These are phyloP conservation scores for Pythium dissotocum DNA, from an alignment of 352 stramenopile species.

Conservation along the genomic window DNA sequence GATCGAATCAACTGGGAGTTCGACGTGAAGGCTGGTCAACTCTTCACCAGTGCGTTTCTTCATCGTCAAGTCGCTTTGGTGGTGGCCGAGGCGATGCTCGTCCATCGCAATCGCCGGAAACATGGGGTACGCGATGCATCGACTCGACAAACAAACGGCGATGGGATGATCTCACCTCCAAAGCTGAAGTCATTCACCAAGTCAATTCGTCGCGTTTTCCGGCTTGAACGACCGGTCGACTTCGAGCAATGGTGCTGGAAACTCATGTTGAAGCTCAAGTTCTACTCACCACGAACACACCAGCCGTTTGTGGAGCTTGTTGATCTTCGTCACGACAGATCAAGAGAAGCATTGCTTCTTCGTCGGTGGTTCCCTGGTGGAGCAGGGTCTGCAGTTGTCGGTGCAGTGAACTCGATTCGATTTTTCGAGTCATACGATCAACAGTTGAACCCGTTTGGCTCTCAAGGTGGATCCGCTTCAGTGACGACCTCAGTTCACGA, in stretches of 20 bases:
- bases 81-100: constrained; percentile 70
- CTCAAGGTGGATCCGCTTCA: neutral
- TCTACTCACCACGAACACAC: constrained; percentile 73
- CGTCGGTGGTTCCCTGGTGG: constrained; percentile 70
- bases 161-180: constrained; percentile 20
- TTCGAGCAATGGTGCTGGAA: constrained; percentile 87
- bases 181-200: constrained; percentile 49
- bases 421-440: constrained; percentile 61
- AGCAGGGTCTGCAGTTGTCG: constrained; percentile 21
- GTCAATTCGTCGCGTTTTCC: constrained; percentile 72
- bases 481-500: neutral
- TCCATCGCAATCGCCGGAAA: constrained; percentile 60
- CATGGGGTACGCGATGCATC: constrained; percentile 16
- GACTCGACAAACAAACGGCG: constrained; percentile 11
- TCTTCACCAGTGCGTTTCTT: constrained; percentile 73
- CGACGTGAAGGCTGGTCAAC: constrained; percentile 51
- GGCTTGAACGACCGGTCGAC: constrained; percentile 63
- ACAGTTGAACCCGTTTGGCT: constrained; percentile 20
- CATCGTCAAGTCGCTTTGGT: constrained; percentile 80
- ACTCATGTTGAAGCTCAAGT: constrained; percentile 79
- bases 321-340: constrained; percentile 70
- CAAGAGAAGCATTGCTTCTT: constrained; percentile 70
- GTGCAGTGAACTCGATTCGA: constrained; percentile 33
- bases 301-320: constrained; percentile 71
- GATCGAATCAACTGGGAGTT: constrained; percentile 88